Evolutionary conservation across 2,329 filamentous ascomycete species (phyloP), one percentile per base, ranked within the genome.

Genomic region (Fusarium caatingaense): DNA sequence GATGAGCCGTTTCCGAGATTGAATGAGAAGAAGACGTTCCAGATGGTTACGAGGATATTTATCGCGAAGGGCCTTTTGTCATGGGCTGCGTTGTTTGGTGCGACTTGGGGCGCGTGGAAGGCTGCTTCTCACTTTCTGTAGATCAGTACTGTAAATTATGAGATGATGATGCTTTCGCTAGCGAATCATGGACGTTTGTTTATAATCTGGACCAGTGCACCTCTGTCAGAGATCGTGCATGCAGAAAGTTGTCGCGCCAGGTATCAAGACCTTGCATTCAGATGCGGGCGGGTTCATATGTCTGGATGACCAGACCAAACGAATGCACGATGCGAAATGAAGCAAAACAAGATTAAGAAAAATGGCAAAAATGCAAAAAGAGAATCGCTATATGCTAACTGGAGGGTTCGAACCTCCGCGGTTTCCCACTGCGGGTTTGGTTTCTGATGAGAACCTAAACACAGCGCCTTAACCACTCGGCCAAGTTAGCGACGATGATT

Each of bases 391-490:
- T 23, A 23, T 71, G 68, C 68, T 71, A 71, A 71, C 68, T 71
- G 68, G 68, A 71, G 68, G 68, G 68, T 71, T 71, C 68, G 68
- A 71, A 71, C 68, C 68, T 71, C 68, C 68, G 68, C 68, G 68
- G 68, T 71, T 71, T 71, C 68, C 68, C 68, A 71, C 68, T 71
- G 68, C 68, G 68, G 68, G 64, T 71, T 71, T 71, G 68, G 68
- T 68, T 71, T 68, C 56, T 57, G 51, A 66, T 71, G 7, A 69
- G 49, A 71, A 71, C 68, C 68, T 71, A 71, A 71, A 71, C 68
- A 71, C 68, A 71, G 68, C 68, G 68, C 68, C 68, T 71, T 71
- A 71, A 71, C 68, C 68, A 71, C 68, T 71, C 68, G 68, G 68
- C 68, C 68, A 71, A 71, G 68, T 71, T 71, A 70, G 68, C 68